Base-by-base conservation (phyloP, 129 eudicot genomes). In the Arctium lappa region DNA sequence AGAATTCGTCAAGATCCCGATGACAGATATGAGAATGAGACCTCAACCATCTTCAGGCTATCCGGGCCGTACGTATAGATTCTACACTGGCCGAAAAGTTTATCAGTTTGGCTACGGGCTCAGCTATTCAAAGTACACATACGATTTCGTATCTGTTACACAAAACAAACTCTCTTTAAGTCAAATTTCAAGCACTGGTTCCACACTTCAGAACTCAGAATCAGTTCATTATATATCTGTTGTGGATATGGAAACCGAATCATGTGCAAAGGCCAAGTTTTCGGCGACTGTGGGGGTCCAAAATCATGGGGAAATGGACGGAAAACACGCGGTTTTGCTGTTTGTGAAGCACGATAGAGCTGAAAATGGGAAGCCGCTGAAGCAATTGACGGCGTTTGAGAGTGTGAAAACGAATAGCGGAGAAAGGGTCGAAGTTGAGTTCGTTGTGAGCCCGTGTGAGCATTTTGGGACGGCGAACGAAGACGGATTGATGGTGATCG, bases 21-120 rank as follows among this genome's bases (percentile, higher is more conserved):
- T 96, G 98, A 96, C 98, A 4, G 97, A 96, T 81, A 96, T 96
- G 99, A 88, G 97, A 79, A 96, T 96, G 99, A 86, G 99, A 36
- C 89, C 99, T 1, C 88, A 96, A 36, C 85, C 84, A 53, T 77
- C 91, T 2, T 71, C 97, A 0, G 95, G 99, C 44, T 96, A 96
- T 50, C 99, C 99, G 0, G 98, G 99, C 6, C 89, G 99, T 1
- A 96, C 99, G 1, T 93, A 96, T 74, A 86, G 99, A 68, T 96
- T 96, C 90, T 96, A 96, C 89, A 91, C 84, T 0, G 98, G 99
- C 42, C 78, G 83, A 62, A 89, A 80, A 72, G 95, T 96, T n/a
- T 96, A 79, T 62, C 90, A 88, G 39, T 96, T 93, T 27, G 98
- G 99, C 44, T 88, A 86, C 77, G 99, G 99, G 31, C 97, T 96